Evolutionary conservation across 1,284 basidiomycete genomes (phyloP).

Genomic region (Sanghuangporus sanghuang): DNA sequence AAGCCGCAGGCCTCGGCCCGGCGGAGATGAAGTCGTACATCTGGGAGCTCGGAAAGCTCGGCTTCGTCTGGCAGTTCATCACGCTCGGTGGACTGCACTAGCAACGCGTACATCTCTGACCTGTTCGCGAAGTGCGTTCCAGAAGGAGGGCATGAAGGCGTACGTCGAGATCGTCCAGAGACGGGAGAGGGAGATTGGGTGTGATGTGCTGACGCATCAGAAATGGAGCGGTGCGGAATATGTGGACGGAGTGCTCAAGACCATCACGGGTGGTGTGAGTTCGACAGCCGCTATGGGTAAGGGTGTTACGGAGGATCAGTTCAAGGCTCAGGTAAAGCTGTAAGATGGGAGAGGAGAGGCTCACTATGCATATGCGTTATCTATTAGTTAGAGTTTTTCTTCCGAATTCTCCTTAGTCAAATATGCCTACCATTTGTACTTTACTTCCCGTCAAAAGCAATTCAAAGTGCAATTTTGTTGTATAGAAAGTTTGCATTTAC

Average conservation of each 20-base stretch:
- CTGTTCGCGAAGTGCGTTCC: slow-evolving; percentile 83
- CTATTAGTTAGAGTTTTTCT: background rate
- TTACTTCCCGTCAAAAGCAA: background rate
- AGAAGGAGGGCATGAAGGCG: slow-evolving; percentile 90
- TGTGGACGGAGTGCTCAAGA: slow-evolving; percentile 88
- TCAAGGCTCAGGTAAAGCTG: slow-evolving; percentile 34
- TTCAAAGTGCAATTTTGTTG: background rate
- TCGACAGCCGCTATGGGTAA: slow-evolving; percentile 94
- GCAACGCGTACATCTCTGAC: slow-evolving; percentile 96
- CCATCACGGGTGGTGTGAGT: slow-evolving; percentile 92
- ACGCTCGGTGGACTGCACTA: slow-evolving; percentile 95
- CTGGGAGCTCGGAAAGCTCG: slow-evolving; percentile 91
- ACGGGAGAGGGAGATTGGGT: slow-evolving; percentile 84
- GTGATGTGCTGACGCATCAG: slow-evolving; percentile 90
- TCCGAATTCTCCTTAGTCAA: background rate
- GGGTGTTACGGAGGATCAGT: slow-evolving; percentile 91
- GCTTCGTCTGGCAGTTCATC: slow-evolving; percentile 98
- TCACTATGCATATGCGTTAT: background rate
- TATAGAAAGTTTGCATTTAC: too few relatives aligned
- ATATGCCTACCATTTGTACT: background rate
- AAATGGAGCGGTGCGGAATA: slow-evolving; percentile 96
- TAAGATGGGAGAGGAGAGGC: background rate
- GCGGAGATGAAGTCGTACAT: slow-evolving; percentile 88
- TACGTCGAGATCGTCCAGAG: slow-evolving; percentile 85
- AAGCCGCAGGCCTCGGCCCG: slow-evolving; percentile 83